Evolutionary conservation across 176 grass and related monocot genomes (phyloP).

Genomic region (Urochloa ruziziensis): DNA sequence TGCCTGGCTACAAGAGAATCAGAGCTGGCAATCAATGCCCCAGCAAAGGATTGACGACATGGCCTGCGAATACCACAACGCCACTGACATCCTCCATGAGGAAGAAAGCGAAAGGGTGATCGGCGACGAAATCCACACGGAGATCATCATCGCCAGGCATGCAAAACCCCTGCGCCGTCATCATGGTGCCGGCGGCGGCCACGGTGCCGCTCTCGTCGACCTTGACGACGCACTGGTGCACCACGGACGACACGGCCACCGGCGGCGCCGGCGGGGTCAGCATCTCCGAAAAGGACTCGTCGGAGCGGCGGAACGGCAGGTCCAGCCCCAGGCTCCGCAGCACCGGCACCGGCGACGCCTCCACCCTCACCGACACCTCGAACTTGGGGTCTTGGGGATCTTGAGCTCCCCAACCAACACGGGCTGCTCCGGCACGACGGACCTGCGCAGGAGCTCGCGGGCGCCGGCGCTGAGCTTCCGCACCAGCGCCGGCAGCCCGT

Average conservation of each 20-base stretch:
- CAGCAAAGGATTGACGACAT: no score
- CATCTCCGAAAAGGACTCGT: not conserved
- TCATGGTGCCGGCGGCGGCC: no score
- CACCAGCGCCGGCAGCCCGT: no score
- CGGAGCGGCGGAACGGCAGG: not conserved
- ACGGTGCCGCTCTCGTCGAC: not conserved
- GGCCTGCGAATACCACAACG: no score
- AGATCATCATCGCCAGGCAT: not conserved
- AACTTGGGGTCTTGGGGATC: slow-evolving; percentile 9
- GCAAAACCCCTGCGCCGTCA: no score
- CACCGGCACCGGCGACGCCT: not conserved
- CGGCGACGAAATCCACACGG: no score
- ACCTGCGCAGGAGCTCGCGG: not conserved
- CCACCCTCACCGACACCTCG: not conserved
- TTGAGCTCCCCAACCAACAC: not conserved
- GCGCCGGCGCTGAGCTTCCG: not conserved
- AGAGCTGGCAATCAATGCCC: no score
- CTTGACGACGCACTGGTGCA: not conserved
- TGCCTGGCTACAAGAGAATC: no score
- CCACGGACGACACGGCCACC: no score
- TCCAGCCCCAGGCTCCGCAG: not conserved
- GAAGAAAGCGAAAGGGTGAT: not conserved
- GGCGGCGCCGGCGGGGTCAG: no score
- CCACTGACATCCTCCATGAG: no score
- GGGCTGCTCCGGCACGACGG: not conserved